Conservation (phyloP, 1,284 basidiomycete species). For the Ceratobasidium sp. region DNA sequence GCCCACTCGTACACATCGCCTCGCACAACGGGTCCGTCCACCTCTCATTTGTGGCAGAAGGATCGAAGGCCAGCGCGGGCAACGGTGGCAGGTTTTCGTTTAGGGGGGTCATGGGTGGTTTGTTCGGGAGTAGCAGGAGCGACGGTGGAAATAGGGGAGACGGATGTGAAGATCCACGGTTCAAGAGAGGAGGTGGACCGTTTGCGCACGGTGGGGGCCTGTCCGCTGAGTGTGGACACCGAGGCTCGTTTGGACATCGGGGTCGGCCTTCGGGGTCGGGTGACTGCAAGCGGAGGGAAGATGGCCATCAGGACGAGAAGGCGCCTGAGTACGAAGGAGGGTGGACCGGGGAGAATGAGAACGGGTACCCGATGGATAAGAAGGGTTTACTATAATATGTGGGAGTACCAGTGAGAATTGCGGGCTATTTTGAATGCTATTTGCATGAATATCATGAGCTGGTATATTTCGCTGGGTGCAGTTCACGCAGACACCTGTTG, state of each 20-base stretch:
- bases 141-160: not conserved
- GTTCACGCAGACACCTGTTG: too few relatives aligned
- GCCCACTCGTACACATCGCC: constrained; percentile 25
- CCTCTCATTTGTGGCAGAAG: constrained; percentile 15
- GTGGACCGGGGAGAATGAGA: not conserved
- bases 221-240: not conserved
- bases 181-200: not conserved
- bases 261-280: not conserved
- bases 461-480: too few relatives aligned
- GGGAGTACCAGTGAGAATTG: too few relatives aligned
- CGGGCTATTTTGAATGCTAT: too few relatives aligned
- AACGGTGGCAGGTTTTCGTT: not conserved
- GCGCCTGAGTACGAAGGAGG: constrained; percentile 2
- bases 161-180: not conserved
- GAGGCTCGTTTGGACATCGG: not conserved
- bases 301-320: constrained; percentile 13
- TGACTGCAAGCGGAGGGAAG: not conserved
- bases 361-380: constrained; percentile 35
- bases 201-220: too few relatives aligned
- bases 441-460: too few relatives aligned
- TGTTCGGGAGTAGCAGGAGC: constrained; percentile 21
- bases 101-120: constrained; percentile 15
- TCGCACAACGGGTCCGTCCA: constrained; percentile 29
- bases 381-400: too few relatives aligned
- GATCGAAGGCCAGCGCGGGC: not conserved